Evolutionary conservation across 2,329 filamentous ascomycete species (phyloP), one percentile per base, ranked within the genome.

Genomic region (Endoconidiophora laricicola): DNA sequence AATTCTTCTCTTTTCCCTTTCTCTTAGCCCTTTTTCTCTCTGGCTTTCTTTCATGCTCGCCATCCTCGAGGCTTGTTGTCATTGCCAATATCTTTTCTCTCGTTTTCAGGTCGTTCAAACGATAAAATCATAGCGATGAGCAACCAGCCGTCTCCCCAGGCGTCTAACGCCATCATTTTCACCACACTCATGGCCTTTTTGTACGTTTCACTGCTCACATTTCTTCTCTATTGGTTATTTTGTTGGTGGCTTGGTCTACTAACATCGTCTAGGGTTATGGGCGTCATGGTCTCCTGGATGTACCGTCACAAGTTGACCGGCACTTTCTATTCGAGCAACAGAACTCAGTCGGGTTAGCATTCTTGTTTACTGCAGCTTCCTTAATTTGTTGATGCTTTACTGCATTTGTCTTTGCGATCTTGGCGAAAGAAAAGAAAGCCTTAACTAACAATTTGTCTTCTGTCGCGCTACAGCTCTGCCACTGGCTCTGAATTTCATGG

Each of bases 401-500:
- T 52, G 54, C 42, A 33, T 45, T 39, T 29, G 46, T 48, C 52
- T 52, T 50, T 59, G 22, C 36, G 38, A 22, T 38, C 24, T 37
- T 39, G 16, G 18, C 22, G 33, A 38, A 7, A 44, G 7, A 20
- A 42, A 26, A 44, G n/a, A 20, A 18, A 22, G 18, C 36, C 43
- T n/a, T 24, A 22, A 42, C 43, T 52, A 36, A 46, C 46, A 37
- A 1, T 50, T 7, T 18, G n/a, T 33, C 29, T n/a, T 36, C 46
- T 46, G 36, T 61, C 54, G 46, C 9, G 48, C 55, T 57, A 54
- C 59, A 91, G 85, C 82, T 57, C 68, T 86, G 56, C 85, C 85
- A 58, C 69, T 91, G 65, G 83, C 85, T 64, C 72, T 91, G 62
- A 91, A 91, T 69, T 91, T 91, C 70, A 84, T 91, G 69, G 85